phyloP scores from a whole-genome alignment of 2,329 filamentous ascomycete species.

The Teratosphaeria pseudoeucalypti region DNA sequence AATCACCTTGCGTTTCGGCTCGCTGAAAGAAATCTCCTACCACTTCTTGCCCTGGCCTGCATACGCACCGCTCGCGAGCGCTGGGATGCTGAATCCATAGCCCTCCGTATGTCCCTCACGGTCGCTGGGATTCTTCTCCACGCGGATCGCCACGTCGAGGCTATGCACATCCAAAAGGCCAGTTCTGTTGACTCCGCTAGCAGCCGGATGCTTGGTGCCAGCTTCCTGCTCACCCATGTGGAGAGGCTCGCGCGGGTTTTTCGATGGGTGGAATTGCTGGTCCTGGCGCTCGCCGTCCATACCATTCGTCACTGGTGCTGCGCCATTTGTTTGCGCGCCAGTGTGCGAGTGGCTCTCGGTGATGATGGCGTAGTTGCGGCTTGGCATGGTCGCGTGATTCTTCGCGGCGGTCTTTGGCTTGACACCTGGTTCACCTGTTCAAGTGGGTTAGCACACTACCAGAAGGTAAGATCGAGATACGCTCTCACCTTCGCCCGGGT shows the following conservation, averaged over 20 bases:
- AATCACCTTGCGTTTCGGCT: not conserved
- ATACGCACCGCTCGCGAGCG: conserved; percentile 23
- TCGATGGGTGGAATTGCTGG: conserved; percentile 30
- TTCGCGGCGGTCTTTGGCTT: conserved; percentile 54
- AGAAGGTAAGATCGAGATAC: not conserved
- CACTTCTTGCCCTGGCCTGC: conserved; percentile 17
- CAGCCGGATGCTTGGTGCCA: conserved; percentile 68
- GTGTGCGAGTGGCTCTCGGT: conserved; percentile 37
- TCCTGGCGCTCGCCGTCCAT: conserved; percentile 12
- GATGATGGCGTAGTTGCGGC: conserved; percentile 55
- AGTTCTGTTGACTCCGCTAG: conserved; percentile 34
- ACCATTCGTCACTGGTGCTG: conserved; percentile 4
- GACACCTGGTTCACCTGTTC: conserved; percentile 29
- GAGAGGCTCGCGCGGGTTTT: conserved; percentile 55
- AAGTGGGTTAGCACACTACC: not conserved
- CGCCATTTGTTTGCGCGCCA: conserved; percentile 9
- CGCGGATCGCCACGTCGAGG: conserved; percentile 38
- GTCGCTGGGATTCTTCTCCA: conserved; percentile 38
- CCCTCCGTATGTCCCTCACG: conserved; percentile 37
- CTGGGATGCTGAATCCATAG: conserved; percentile 41
- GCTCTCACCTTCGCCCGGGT: conserved; percentile 34
- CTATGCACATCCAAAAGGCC: conserved; percentile 36
- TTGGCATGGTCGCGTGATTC: conserved; percentile 79
- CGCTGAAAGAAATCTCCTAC: conserved; percentile 10
- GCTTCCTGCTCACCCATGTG: conserved; percentile 67